Evolutionary conservation across 2,329 filamentous ascomycete genomes (phyloP).

Genomic region (Penicillium sp.): DNA sequence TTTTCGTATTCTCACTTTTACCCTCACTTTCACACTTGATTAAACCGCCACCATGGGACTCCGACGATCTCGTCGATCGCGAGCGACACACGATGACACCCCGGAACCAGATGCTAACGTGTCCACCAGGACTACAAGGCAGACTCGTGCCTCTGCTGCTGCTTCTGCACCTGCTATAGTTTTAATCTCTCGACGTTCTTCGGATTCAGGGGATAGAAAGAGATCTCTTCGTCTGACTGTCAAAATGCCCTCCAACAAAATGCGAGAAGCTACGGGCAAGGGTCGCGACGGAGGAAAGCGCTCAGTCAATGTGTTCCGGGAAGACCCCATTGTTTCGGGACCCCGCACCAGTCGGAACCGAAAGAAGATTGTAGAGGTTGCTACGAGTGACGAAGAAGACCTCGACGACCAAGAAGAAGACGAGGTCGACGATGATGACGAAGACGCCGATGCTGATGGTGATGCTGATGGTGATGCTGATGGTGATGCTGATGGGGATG

Average conservation of each 20-base stretch:
- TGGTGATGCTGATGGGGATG: slow-evolving; percentile 34
- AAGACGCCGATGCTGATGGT: slow-evolving; percentile 35
- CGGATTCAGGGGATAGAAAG: slow-evolving; percentile 35
- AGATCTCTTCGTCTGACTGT: slow-evolving; percentile 48
- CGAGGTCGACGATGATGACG: slow-evolving; percentile 40
- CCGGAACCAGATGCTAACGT: slow-evolving; percentile 34
- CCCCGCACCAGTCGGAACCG: slow-evolving; percentile 46
- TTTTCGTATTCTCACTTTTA: neutral
- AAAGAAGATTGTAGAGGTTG: slow-evolving; percentile 44
- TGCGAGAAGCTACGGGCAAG: slow-evolving; percentile 46
- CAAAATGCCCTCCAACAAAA: slow-evolving; percentile 49
- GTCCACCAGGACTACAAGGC: slow-evolving; percentile 38
- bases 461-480: slow-evolving; percentile 40
- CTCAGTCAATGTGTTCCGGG: slow-evolving; percentile 45
- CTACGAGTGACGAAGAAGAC: slow-evolving; percentile 49
- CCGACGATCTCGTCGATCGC: slow-evolving; percentile 41
- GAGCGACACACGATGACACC: slow-evolving; percentile 27
- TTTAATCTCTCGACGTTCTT: slow-evolving; percentile 33
- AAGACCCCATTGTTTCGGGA: slow-evolving; percentile 45
- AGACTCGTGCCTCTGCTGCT: slow-evolving; percentile 33
- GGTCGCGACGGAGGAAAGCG: slow-evolving; percentile 30
- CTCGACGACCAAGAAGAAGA: slow-evolving; percentile 46
- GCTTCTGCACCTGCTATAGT: slow-evolving; percentile 32
- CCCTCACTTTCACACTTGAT: neutral
- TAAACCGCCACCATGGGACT: slow-evolving; percentile 31